Percentiles rank a stretch among this genome's conserved stretches.
These are phyloP conservation scores for Tilletia caries DNA, from an alignment of 1,284 basidiomycete species.

Conservation along the genomic window DNA sequence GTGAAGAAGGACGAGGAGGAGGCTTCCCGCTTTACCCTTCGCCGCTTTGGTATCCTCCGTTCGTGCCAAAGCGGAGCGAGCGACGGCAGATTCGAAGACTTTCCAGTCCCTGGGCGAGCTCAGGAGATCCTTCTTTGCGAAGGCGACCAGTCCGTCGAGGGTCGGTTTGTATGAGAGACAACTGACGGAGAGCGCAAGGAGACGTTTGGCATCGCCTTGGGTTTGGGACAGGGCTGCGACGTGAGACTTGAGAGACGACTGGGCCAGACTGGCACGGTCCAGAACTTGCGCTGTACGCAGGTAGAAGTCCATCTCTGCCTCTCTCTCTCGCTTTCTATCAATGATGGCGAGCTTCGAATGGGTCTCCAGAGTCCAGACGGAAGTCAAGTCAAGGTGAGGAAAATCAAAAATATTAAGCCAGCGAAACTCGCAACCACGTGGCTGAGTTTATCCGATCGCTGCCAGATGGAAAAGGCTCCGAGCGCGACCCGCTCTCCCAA, in stretches of 20 bases:
- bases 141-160: constrained; percentile 20
- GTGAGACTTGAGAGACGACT: constrained; percentile 42
- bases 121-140: not conserved
- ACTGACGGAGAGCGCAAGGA: constrained; percentile 43
- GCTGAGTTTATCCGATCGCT: too few relatives aligned
- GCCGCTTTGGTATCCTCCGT: not conserved
- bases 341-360: not conserved
- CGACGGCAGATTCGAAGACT: not conserved
- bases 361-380: not conserved
- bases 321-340: too few relatives aligned
- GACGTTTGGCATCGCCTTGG: constrained; percentile 31
- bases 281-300: constrained; percentile 35
- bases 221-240: constrained; percentile 18
- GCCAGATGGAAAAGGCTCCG: too few relatives aligned
- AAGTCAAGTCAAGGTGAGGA: not conserved
- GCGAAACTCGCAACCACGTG: too few relatives aligned
- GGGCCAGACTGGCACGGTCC: constrained; percentile 32
- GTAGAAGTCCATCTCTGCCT: constrained; percentile 34
- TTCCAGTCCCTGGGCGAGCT: not conserved
- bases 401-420: too few relatives aligned
- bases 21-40: constrained; percentile 18
- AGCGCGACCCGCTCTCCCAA: too few relatives aligned
- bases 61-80: not conserved
- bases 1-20: constrained; percentile 44
- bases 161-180: constrained; percentile 34